Evolutionary conservation across 768 basidiomycete species (phyloP).

Genomic region (Xerocomellus dryophilus): DNA sequence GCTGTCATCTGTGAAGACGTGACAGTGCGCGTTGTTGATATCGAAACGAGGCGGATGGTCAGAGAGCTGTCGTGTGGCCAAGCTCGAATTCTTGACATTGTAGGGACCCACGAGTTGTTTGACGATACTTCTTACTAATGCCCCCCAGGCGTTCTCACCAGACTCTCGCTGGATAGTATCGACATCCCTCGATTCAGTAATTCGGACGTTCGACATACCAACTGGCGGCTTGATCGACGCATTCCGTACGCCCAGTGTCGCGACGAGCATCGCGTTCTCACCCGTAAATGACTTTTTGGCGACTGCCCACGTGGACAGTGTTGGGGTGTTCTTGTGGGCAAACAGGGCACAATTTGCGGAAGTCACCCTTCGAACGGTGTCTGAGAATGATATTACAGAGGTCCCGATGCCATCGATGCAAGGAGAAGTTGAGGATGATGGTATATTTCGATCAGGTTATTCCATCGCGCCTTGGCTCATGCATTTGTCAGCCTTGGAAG

Average conservation of each 20-base stretch:
- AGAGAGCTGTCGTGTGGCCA: constrained; percentile 77
- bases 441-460: constrained; percentile 38
- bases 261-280: constrained; percentile 89
- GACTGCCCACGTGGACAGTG: constrained; percentile 89
- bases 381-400: constrained; percentile 69
- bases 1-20: constrained; percentile 85
- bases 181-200: constrained; percentile 84
- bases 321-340: constrained; percentile 97
- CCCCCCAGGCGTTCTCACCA: constrained; percentile 79
- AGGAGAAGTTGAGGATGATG: constrained; percentile 75
- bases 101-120: constrained; percentile 37
- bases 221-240: constrained; percentile 90
- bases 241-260: constrained; percentile 82
- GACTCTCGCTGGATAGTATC: constrained; percentile 93
- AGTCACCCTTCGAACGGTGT: constrained; percentile 75
- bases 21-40: constrained; percentile 80
- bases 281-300: constrained; percentile 96
- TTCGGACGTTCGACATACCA: constrained; percentile 94
- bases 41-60: constrained; percentile 85
- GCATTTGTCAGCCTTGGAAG: constrained; percentile 56
- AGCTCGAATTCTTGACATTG: constrained; percentile 85
- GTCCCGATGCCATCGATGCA: constrained; percentile 81
- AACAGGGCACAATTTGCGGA: constrained; percentile 94
- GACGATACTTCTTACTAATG: constrained; percentile 1
- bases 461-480: constrained; percentile 5